phyloP scores from a whole-genome alignment of 108 stramenopile species.

The Cyclostephanos invisitatus region DNA sequence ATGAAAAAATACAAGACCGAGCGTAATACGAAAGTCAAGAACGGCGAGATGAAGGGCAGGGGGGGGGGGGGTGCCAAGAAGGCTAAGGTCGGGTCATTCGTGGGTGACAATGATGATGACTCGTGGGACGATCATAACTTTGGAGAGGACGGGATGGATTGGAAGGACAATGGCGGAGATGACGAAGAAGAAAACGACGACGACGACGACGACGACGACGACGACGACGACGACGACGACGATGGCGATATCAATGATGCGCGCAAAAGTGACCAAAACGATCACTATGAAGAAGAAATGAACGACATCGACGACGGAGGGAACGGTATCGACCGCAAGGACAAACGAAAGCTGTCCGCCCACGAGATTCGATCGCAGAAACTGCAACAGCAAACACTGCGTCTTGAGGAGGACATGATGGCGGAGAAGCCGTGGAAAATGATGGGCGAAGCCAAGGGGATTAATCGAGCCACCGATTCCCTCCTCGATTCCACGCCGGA shows the following conservation, averaged over 20 bases:
- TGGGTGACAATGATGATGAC: constrained; percentile 61
- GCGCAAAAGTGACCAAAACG: neutral
- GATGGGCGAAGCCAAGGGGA: constrained; percentile 85
- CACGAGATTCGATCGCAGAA: constrained; percentile 57
- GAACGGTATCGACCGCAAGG: constrained; percentile 18
- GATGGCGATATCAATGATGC: neutral
- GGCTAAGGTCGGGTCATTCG: constrained; percentile 21
- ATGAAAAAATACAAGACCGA: constrained; percentile 48
- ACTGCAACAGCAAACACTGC: constrained; percentile 79
- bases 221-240: constrained; percentile 47
- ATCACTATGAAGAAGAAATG: constrained; percentile 19
- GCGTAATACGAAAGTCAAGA: constrained; percentile 18
- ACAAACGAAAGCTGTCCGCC: constrained; percentile 32
- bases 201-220: constrained; percentile 46
- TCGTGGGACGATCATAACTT: constrained; percentile 87
- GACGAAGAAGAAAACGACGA: constrained; percentile 37
- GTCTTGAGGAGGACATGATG: constrained; percentile 90
- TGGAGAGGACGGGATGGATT: constrained; percentile 55
- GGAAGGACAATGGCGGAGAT: constrained; percentile 38
- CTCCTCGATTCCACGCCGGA: constrained; percentile 94
- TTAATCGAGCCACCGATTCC: constrained; percentile 86
- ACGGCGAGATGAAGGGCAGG: constrained; percentile 21
- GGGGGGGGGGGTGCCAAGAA: constrained; percentile 4
- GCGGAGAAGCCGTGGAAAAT: constrained; percentile 97
- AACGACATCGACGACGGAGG: constrained; percentile 35